phyloP scores from a whole-genome alignment of 2,329 filamentous ascomycete genomes.

The Colletotrichum zoysiae region DNA sequence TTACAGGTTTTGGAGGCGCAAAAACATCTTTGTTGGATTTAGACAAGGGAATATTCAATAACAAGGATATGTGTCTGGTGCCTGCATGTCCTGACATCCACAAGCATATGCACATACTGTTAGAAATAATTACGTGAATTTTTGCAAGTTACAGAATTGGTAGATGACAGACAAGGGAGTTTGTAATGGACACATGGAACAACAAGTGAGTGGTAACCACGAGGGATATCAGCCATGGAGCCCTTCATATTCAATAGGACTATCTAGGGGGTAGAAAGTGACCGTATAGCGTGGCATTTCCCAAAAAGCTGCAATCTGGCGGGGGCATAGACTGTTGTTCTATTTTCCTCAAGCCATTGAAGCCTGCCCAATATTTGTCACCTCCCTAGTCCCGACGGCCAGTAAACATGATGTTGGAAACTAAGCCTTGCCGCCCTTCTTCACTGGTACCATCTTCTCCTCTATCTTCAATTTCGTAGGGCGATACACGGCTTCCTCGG shows the following conservation, averaged over 20 bases:
- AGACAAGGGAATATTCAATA: too few species aligned
- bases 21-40: neutral
- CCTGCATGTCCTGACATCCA: neutral
- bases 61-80: neutral
- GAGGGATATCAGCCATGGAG: neutral
- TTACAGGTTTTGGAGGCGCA: neutral
- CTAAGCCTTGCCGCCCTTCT: conserved; percentile 35
- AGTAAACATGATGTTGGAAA: neutral
- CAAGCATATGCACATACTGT: neutral
- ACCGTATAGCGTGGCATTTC: neutral
- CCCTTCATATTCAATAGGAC: neutral
- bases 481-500: conserved; percentile 46
- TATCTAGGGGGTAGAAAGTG: neutral
- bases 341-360: neutral
- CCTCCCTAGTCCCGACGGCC: neutral
- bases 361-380: neutral
- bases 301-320: too few species aligned
- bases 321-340: neutral
- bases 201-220: neutral
- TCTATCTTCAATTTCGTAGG: conserved; percentile 44
- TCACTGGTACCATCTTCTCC: conserved; percentile 37
- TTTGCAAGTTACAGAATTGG: neutral
- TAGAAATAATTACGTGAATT: neutral
- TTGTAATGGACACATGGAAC: neutral
- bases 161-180: neutral